Conservation (phyloP, 371 early-diverging fungal genomes). For the Capniomyces stellatus region DNA sequence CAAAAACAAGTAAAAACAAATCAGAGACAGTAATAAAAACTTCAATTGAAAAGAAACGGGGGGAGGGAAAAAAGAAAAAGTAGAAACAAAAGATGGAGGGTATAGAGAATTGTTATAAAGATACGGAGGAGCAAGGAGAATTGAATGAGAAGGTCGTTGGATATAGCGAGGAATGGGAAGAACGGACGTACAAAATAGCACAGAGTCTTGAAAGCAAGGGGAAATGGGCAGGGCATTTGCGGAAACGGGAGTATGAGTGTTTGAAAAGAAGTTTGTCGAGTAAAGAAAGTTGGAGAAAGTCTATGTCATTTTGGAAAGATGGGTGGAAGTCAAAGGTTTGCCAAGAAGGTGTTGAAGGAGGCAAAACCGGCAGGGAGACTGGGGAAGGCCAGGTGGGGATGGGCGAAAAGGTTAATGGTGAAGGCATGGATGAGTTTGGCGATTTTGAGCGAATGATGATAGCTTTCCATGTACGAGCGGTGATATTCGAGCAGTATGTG, state of each 20-base stretch:
- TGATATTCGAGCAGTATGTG: slow-evolving; percentile 52
- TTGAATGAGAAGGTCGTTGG: background rate
- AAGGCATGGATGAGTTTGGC: background rate
- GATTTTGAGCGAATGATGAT: slow-evolving; percentile 17
- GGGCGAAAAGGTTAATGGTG: background rate
- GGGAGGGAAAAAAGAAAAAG: background rate
- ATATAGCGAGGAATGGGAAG: slow-evolving; percentile 8
- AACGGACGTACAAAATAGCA: slow-evolving; percentile 21
- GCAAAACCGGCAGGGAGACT: background rate
- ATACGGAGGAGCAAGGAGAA: background rate
- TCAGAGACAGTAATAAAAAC: too few species aligned
- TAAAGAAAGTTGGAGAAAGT: slow-evolving; percentile 17
- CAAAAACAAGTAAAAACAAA: too few species aligned
- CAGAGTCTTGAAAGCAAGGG: slow-evolving; percentile 13
- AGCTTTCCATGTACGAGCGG: slow-evolving; percentile 42
- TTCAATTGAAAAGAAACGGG: background rate
- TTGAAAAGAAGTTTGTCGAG: slow-evolving; percentile 13
- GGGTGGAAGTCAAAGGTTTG: background rate
- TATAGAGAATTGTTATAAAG: background rate
- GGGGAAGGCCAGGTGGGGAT: background rate
- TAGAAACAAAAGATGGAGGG: background rate
- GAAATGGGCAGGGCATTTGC: slow-evolving; percentile 17
- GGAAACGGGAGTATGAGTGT: slow-evolving; percentile 10
- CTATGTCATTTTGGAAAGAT: slow-evolving; percentile 8
- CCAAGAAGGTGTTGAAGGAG: background rate